A percentile compares a stretch with the other conserved stretches of the same genome.
Evolutionary conservation across 257 asterid genomes (phyloP).

Genomic region (Nemophila menziesii): DNA sequence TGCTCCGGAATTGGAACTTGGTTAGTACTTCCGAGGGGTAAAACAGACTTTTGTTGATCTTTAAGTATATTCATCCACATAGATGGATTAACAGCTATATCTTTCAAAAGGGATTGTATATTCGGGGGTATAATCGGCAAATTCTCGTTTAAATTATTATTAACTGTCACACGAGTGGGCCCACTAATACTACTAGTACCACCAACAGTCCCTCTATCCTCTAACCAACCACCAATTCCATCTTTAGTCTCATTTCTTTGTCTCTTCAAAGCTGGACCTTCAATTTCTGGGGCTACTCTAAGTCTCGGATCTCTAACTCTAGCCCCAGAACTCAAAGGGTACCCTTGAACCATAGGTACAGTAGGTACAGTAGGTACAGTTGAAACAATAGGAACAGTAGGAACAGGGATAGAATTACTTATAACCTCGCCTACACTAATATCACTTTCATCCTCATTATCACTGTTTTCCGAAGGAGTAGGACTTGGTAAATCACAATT

Average conservation of each 20-base stretch:
- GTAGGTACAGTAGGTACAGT: too few relatives aligned
- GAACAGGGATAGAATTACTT: constrained; percentile 23
- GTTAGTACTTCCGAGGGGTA: constrained; percentile 26
- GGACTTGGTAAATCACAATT: constrained; percentile 92
- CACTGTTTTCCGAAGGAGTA: constrained; percentile 87
- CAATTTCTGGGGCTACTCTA: constrained; percentile 38
- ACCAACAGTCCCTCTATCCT: constrained; percentile 31
- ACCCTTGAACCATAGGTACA: too few relatives aligned
- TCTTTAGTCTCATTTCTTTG: constrained; percentile 40
- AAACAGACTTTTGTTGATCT: constrained; percentile 49
- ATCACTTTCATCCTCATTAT: constrained; percentile 53
- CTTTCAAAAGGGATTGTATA: constrained; percentile 57
- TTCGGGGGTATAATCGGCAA: constrained; percentile 23
- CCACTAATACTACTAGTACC: constrained; percentile 14
- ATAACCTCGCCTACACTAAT: constrained; percentile 57
- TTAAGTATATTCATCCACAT: constrained; percentile 59
- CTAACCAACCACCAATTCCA: constrained; percentile 43
- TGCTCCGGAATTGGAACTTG: constrained; percentile 21
- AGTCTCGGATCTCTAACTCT: constrained; percentile 91
- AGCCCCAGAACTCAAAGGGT: constrained; percentile 25
- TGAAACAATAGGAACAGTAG: not conserved
- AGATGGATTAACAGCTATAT: constrained; percentile 68
- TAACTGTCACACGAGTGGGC: constrained; percentile 18
- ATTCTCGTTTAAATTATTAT: constrained; percentile 19
- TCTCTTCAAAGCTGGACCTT: constrained; percentile 60